Evolutionary conservation across 176 grass and related monocot species (phyloP), one percentile per base, ranked within the genome.

Genomic region (Stipa capillata): DNA sequence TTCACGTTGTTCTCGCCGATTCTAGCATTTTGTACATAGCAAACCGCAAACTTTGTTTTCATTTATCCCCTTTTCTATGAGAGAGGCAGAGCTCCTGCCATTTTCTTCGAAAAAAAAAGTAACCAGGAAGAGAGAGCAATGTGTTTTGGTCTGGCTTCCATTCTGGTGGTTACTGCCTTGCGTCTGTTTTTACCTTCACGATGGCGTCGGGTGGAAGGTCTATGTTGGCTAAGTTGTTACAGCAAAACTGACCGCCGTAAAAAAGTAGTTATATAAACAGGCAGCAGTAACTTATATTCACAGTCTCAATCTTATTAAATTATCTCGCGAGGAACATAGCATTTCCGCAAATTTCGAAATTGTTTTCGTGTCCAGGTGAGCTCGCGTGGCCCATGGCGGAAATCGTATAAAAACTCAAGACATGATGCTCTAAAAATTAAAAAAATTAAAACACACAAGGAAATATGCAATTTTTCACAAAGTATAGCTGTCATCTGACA

Each of bases 141-240:
- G 67, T 67, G 78, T 78, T 90, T 86, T 86, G 77, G 49, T 27
- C 32, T n/a, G 51, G 82, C 72, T 84, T 89, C 81, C 69, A 55
- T 76, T 80, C 29, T 62, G 60, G 13, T 79, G 72, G 62, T 27
- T 44, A 33, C 40, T 18, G 5, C 34, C 49, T 73, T 89, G 18
- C n/a, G 23, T 71, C 43, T 66, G 42, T 69, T 39, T 72, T 35
- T 79, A 66, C 31, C 10, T 47, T 17, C 28, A 63, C 21, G 55
- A 23, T 89, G 78, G 27, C 31, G 73, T 81, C 7, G 1, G 65
- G 7, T 87, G 65, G 21, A 71, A n/a, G 5, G 36, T 65, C 55
- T 37, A 65, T 83, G 21, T 28, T 69, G 61, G 36, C 53, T 7
- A 25, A 41, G 56, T 43, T 55, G 35, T 53, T 71, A 37, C 79